phyloP scores from a whole-genome alignment of 2,329 filamentous ascomycete genomes.

The Diatrype stigma region DNA sequence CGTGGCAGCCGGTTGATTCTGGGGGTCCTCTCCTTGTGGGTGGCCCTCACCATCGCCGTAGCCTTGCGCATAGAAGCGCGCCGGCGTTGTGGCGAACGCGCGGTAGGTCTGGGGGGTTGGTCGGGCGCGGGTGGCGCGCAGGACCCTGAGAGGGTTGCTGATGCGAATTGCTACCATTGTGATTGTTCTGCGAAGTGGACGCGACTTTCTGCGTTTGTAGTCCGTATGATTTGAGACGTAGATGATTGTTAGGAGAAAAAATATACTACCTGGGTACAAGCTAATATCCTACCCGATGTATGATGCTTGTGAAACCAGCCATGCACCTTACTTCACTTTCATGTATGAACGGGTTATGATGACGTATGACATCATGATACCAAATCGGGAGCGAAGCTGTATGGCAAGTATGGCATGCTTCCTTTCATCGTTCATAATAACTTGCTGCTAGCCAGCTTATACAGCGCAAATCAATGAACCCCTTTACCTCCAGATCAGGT shows the following conservation, averaged over 20 bases:
- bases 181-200: neutral
- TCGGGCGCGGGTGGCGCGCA: constrained; percentile 16
- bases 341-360: constrained; percentile 10
- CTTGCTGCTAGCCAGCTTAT: too few species aligned
- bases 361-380: constrained; percentile 23
- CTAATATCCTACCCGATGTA: too few species aligned
- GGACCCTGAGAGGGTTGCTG: constrained; percentile 16
- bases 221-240: too few species aligned
- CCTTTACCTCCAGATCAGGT: too few species aligned
- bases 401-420: too few species aligned
- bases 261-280: too few species aligned
- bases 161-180: constrained; percentile 26
- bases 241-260: too few species aligned
- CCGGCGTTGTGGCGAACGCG: constrained; percentile 16
- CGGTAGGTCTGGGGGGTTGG: constrained; percentile 16
- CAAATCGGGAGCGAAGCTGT: neutral
- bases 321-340: neutral
- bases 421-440: too few species aligned
- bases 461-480: too few species aligned
- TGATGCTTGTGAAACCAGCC: neutral
- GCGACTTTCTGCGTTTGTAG: too few species aligned
- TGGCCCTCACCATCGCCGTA: constrained; percentile 38
- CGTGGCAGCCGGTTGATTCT: constrained; percentile 30
- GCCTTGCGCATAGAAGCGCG: constrained; percentile 23
- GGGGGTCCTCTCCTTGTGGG: constrained; percentile 31